These are phyloP conservation scores for Alternaria atra DNA, from an alignment of 2,329 filamentous ascomycete species.

Conservation along the genomic window DNA sequence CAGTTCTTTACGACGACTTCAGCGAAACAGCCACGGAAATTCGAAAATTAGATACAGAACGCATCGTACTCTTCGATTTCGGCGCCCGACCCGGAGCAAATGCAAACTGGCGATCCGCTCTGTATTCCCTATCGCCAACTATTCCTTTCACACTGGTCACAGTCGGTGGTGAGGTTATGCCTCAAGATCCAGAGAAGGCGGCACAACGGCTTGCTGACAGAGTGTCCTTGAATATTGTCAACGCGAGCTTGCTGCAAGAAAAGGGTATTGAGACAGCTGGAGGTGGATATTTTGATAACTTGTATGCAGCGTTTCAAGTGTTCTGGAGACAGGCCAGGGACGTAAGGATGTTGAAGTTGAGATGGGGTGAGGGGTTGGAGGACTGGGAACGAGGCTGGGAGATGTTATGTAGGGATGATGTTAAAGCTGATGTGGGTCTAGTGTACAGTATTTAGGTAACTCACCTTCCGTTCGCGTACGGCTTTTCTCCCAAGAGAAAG, in stretches of 20 bases:
- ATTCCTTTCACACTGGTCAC: slow-evolving; percentile 21
- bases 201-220: slow-evolving; percentile 3
- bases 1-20: slow-evolving; percentile 23
- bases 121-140: not conserved
- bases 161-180: slow-evolving; percentile 28
- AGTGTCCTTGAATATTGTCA: slow-evolving; percentile 17
- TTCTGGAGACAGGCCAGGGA: not conserved
- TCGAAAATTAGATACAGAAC: not conserved
- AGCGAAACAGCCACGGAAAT: slow-evolving; percentile 7
- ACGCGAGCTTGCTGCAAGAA: slow-evolving; percentile 32
- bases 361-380: slow-evolving; percentile 33
- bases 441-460: slow-evolving; percentile 15
- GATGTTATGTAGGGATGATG: slow-evolving; percentile 30
- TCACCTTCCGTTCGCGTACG: not conserved
- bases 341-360: slow-evolving; percentile 28
- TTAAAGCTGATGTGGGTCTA: slow-evolving; percentile 28
- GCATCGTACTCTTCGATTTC: slow-evolving; percentile 34
- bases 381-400: slow-evolving; percentile 37
- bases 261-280: slow-evolving; percentile 32
- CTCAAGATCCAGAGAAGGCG: slow-evolving; percentile 15
- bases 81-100: slow-evolving; percentile 26
- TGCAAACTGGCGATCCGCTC: slow-evolving; percentile 16
- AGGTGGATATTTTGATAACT: slow-evolving; percentile 28
- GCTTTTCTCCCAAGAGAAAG: not conserved
- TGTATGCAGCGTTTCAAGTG: slow-evolving; percentile 4